Evolutionary conservation across 2,329 filamentous ascomycete genomes (phyloP).

Genomic region (Alternaria burnsii): DNA sequence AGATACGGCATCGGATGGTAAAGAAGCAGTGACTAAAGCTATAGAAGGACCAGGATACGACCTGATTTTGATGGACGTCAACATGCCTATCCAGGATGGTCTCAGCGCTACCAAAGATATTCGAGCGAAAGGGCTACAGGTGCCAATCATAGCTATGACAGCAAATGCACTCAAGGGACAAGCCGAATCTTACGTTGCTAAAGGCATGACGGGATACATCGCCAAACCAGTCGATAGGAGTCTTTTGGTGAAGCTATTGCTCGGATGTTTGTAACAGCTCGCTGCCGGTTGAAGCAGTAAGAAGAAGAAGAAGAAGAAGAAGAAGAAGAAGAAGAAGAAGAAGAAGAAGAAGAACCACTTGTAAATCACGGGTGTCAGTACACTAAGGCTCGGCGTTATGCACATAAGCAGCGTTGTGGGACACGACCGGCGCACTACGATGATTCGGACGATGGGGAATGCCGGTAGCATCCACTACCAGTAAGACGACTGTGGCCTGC

Average conservation of each 20-base stretch:
- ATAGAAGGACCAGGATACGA: conserved; percentile 29
- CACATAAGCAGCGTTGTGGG: neutral
- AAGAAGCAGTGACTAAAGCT: conserved; percentile 51
- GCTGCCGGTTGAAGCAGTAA: conserved; percentile 13
- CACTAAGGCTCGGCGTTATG: neutral
- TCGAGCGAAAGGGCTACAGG: conserved; percentile 24
- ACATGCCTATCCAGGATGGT: conserved; percentile 47
- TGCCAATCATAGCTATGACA: conserved; percentile 64
- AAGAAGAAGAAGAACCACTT: neutral
- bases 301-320: rapidly evolving
- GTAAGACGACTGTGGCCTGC: neutral
- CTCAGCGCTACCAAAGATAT: conserved; percentile 39
- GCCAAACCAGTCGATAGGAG: conserved; percentile 64
- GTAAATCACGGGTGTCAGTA: neutral
- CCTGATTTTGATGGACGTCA: conserved; percentile 48
- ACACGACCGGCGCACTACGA: neutral
- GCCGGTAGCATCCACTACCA: neutral
- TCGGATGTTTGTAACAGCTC: conserved; percentile 33
- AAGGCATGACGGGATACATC: conserved; percentile 66
- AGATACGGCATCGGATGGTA: conserved; percentile 53
- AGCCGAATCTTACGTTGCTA: conserved; percentile 61
- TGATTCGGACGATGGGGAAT: neutral
- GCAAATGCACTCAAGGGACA: conserved; percentile 66
- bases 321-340: too few species aligned
- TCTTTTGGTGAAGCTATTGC: conserved; percentile 55